Conservation (phyloP, 2,329 filamentous ascomycete species). For the Hymenoscyphus salicellus region DNA sequence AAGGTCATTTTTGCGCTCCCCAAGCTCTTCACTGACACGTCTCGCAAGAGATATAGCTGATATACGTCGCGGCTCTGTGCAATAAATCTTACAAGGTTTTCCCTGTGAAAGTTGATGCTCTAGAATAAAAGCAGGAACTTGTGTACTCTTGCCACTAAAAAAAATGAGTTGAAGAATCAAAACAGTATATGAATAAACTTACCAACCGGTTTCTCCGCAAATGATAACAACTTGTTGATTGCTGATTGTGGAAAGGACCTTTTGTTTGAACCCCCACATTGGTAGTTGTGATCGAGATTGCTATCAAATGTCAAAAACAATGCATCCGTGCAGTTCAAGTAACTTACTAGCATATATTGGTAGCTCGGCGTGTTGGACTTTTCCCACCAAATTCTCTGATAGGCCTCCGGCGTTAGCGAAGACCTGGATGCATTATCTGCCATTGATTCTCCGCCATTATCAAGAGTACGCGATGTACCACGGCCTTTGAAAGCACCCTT, state of each 20-base stretch:
- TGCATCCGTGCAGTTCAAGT: neutral
- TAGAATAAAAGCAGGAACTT: constrained; percentile 90
- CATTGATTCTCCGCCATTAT: constrained; percentile 46
- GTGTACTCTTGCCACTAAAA: constrained; percentile 83
- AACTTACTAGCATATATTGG: constrained; percentile 69
- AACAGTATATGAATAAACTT: constrained; percentile 27
- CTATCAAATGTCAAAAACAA: constrained; percentile 33
- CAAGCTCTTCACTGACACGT: constrained; percentile 90
- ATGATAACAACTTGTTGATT: constrained; percentile 84
- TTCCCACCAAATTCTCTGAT: constrained; percentile 57
- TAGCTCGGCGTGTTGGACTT: constrained; percentile 61
- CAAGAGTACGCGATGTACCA: constrained; percentile 46
- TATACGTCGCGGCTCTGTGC: constrained; percentile 91
- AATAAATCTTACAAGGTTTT: constrained; percentile 85
- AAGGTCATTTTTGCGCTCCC: constrained; percentile 76
- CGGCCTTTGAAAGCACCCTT: constrained; percentile 72
- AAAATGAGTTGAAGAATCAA: constrained; percentile 5
- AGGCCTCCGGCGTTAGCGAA: constrained; percentile 38
- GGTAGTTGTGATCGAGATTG: constrained; percentile 75
- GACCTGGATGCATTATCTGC: constrained; percentile 36
- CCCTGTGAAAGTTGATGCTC: constrained; percentile 83
- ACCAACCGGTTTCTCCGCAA: constrained; percentile 92
- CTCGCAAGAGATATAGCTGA: constrained; percentile 92
- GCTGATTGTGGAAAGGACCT: constrained; percentile 75
- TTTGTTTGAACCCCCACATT: constrained; percentile 79